Evolutionary conservation across 352 stramenopile species (phyloP).

Genomic region (Phytophthora tentaculata): DNA sequence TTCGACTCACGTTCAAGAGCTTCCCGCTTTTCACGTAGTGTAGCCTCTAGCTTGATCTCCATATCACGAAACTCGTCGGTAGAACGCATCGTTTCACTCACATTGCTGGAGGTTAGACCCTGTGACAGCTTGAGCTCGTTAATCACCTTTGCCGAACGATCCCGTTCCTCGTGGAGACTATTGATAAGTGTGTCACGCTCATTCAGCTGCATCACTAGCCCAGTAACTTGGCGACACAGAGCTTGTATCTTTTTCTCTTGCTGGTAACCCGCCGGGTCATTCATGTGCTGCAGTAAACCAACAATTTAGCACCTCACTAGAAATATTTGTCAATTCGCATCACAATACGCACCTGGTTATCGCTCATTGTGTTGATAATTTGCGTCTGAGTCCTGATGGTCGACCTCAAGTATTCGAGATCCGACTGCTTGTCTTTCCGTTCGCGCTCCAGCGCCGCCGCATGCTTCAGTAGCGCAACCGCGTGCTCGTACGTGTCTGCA

Average conservation of each 20-base stretch:
- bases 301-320: conserved; percentile 9
- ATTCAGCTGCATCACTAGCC: conserved; percentile 59
- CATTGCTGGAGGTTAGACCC: conserved; percentile 27
- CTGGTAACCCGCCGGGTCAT: conserved; percentile 40
- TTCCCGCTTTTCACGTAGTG: conserved; percentile 39
- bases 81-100: conserved; percentile 36
- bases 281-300: conserved; percentile 28
- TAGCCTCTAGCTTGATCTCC: conserved; percentile 41
- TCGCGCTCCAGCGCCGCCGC: conserved; percentile 53
- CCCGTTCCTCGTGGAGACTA: conserved; percentile 57
- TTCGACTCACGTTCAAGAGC: conserved; percentile 29
- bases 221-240: conserved; percentile 63
- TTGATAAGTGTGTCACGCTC: conserved; percentile 66
- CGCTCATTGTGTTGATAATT: conserved; percentile 60
- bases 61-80: conserved; percentile 31
- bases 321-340: neutral
- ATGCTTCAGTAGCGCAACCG: conserved; percentile 52
- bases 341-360: conserved; percentile 50
- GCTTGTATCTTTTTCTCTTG: conserved; percentile 62
- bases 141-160: conserved; percentile 48
- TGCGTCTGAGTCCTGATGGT: conserved; percentile 60
- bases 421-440: conserved; percentile 41
- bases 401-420: conserved; percentile 53
- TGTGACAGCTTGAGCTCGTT: conserved; percentile 54
- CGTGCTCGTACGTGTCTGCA: conserved; percentile 71